Percentiles rank a stretch among this genome's conserved stretches.
phyloP scores from a whole-genome alignment of 805 yeast species.

The Kluyveromyces aestuarii region DNA sequence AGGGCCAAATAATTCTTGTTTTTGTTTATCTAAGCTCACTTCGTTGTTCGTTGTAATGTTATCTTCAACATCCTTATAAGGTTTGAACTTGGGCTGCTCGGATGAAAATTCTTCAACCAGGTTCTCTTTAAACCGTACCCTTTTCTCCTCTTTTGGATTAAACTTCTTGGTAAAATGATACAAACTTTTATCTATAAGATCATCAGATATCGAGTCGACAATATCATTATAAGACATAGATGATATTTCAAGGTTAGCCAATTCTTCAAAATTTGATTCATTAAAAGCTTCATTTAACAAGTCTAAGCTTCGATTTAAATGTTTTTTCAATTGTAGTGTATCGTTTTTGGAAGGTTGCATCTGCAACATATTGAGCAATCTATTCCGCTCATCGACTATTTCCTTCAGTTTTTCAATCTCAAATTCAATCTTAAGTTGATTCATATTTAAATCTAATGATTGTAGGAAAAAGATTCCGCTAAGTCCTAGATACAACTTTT shows the following conservation, averaged over 20 bases:
- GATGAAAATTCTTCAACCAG: constrained; percentile 6
- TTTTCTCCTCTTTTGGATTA: constrained; percentile 8
- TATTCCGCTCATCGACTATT: constrained; percentile 21
- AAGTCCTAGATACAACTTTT: neutral
- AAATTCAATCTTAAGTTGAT: constrained; percentile 15
- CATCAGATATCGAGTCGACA: constrained; percentile 10
- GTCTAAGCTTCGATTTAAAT: constrained; percentile 12
- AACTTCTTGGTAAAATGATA: constrained; percentile 7
- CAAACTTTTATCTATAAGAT: constrained; percentile 8
- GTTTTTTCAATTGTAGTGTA: constrained; percentile 15
- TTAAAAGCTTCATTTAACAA: constrained; percentile 8
- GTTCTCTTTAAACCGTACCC: constrained; percentile 20
- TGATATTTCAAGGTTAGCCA: constrained; percentile 1
- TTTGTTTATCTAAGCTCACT: neutral
- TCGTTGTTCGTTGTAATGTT: neutral
- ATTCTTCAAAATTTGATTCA: constrained; percentile 1
- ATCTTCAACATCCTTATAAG: constrained; percentile 16
- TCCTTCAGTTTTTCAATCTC: constrained; percentile 21
- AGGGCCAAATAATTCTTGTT: constrained; percentile 1
- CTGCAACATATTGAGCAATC: constrained; percentile 14
- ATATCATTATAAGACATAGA: constrained; percentile 10
- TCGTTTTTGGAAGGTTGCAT: constrained; percentile 22
- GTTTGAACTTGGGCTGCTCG: constrained; percentile 10
- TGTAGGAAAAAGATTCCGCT: neutral
- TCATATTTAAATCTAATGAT: neutral